Evolutionary conservation across 805 yeast genomes (phyloP), one percentile per base, ranked within the genome.

Genomic region (Ogataea degrootiae): DNA sequence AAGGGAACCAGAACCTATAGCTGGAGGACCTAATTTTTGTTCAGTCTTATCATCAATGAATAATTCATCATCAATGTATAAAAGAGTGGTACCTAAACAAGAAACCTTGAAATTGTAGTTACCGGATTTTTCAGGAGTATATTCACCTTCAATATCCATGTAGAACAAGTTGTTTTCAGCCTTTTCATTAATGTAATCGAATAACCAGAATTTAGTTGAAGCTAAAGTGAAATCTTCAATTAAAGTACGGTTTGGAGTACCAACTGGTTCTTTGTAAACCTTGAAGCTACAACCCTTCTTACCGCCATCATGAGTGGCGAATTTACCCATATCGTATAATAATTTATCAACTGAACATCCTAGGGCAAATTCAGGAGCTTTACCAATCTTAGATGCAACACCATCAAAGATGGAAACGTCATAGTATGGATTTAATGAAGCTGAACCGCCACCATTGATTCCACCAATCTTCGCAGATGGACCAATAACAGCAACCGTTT

Each of bases 391-490:
- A 15, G 60, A 52, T 6, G 47, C n/a, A 29, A 58, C 41, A 23
- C 57, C 53, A 5, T 52, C 51, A 17, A 34, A 54, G 5, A 55
- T 50, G 17, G 50, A 48, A 22, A 51, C 45, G 14, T 48, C 48
- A 34, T 57, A 56, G 42, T 60, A 55, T 12, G 69, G 61, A 19
- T 42, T 48, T 42, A 58, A 43, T 8, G 79, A 67, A 35, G 85
- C 83, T 19, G 84, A 79, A 7, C 86, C 86, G 51, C 86, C 86
- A 48, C 86, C 85, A 21, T 79, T 74, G 50, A 69, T 75, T 37
- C 74, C 71, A 6, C 79, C 67, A 41, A 58, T 61, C 52, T 70
- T 76, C 23, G 79, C 84, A 51, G 76, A 78, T 35, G 85, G 84
- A 26, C 87, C 87, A 57, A 82, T 76, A n/a, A 82, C 75, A 2